Evolutionary conservation across 208 protist species (phyloP), one percentile per base, ranked within the genome.

Genomic region (Trypanosoma theileri): DNA sequence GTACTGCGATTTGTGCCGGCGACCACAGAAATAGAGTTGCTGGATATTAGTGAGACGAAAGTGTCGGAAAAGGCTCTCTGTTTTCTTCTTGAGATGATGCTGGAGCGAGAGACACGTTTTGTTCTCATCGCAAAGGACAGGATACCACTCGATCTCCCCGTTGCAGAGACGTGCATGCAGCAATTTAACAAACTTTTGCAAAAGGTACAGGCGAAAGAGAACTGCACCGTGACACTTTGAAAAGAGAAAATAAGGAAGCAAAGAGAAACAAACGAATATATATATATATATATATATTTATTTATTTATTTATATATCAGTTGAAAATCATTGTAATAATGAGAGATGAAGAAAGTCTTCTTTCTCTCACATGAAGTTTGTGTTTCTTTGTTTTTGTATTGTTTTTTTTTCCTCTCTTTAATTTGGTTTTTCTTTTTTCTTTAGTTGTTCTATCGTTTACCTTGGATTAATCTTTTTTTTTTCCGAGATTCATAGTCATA

Each of bases 31-130:
- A 77, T 95, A 14, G 77, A 92, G 56, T 88, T 75, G 24, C 62
- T 95, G 28, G 90, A 95, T 59, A 83, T 95, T n/a, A 95, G 85
- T 45, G 75, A 71, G 17, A 95, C 87, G 4, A 75, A 69, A 22
- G 87, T 95, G 44, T 89, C 81, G 57, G 85, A 84, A 63, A 84
- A 86, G 19, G 90, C 87, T 14, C 76, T 95, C 60, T 88, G 66
- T 71, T 93, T 92, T 75, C 46, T 89, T 66, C 70, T 93, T 42
- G 84, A 93, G 61, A 89, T 89, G 85, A 89, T 93, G 73, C 58
- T 77, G 44, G 90, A 93, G 65, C 76, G 87, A 19, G 76, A 79
- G 40, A 79, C 66, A 26, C 64, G 74, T 16, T 95, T 93, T 63
- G 86, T 82, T 12, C 80, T 95, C 12, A 65, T 69, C 7, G 69